Conservation (phyloP, 1,284 basidiomycete genomes). For the Cutaneotrichosporon spelunceum region DNA sequence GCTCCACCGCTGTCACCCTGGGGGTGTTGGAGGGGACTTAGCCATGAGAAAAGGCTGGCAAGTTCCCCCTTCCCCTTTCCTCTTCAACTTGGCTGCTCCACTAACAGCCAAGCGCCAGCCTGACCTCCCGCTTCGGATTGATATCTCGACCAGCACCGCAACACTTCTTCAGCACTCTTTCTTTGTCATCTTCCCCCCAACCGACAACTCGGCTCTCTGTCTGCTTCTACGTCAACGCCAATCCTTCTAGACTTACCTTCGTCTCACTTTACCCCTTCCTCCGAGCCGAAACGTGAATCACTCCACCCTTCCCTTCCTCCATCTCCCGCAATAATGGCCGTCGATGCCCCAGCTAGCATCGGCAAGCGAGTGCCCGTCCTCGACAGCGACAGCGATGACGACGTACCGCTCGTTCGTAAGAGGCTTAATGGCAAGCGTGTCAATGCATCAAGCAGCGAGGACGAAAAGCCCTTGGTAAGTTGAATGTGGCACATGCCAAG, state of each 20-base stretch:
- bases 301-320: slow-evolving; percentile 3
- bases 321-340: slow-evolving; percentile 5
- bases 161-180: background rate
- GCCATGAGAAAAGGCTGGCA: slow-evolving; percentile 1
- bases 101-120: background rate
- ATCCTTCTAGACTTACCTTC: background rate
- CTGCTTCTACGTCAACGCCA: background rate
- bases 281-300: background rate
- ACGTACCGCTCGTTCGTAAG: slow-evolving; percentile 18
- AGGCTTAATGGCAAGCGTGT: slow-evolving; percentile 35
- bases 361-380: slow-evolving; percentile 20
- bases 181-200: background rate
- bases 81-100: background rate
- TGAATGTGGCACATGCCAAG: slow-evolving; percentile 2
- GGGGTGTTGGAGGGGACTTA: background rate
- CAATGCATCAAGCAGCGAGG: slow-evolving; percentile 33
- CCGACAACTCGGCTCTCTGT: background rate
- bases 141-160: background rate
- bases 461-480: slow-evolving; percentile 50
- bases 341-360: slow-evolving; percentile 15
- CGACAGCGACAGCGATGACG: slow-evolving; percentile 17
- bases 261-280: background rate
- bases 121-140: background rate
- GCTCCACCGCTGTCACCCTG: background rate
- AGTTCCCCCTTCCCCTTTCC: background rate